phyloP scores from a whole-genome alignment of 1,284 basidiomycete genomes.

The Thelephora terrestris region DNA sequence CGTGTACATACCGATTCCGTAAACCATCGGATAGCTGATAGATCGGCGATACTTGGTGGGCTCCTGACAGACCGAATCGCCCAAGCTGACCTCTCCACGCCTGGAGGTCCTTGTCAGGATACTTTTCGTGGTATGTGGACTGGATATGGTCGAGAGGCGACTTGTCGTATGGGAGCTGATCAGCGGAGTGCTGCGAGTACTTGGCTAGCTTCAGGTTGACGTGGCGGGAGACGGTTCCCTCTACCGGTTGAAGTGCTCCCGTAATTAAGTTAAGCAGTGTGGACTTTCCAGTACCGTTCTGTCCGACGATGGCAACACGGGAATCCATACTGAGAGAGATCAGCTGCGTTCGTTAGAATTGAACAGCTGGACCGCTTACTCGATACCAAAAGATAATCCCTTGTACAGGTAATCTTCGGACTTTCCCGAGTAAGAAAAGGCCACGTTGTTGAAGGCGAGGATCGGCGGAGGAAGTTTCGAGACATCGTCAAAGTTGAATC shows the following conservation, averaged over 20 bases:
- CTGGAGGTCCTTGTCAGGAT: constrained; percentile 89
- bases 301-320: constrained; percentile 93
- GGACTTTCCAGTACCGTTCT: constrained; percentile 97
- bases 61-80: constrained; percentile 89
- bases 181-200: constrained; percentile 98
- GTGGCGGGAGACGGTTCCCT: constrained; percentile 87
- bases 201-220: constrained; percentile 88
- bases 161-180: constrained; percentile 94
- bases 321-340: constrained; percentile 72
- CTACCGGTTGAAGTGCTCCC: constrained; percentile 67
- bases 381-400: constrained; percentile 89
- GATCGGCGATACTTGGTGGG: constrained; percentile 92
- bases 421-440: constrained; percentile 90
- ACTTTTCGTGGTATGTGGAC: constrained; percentile 69
- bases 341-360: background rate
- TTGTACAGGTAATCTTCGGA: constrained; percentile 84
- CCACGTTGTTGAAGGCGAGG: constrained; percentile 91
- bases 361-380: constrained; percentile 40
- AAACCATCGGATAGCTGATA: constrained; percentile 92
- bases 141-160: constrained; percentile 95
- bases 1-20: constrained; percentile 69
- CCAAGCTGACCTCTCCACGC: constrained; percentile 94
- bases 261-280: constrained; percentile 96
- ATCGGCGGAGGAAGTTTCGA: constrained; percentile 93
- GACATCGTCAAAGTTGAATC: constrained; percentile 96